phyloP scores from a whole-genome alignment of 2,329 filamentous ascomycete genomes.

The Fusarium pseudograminearum region DNA sequence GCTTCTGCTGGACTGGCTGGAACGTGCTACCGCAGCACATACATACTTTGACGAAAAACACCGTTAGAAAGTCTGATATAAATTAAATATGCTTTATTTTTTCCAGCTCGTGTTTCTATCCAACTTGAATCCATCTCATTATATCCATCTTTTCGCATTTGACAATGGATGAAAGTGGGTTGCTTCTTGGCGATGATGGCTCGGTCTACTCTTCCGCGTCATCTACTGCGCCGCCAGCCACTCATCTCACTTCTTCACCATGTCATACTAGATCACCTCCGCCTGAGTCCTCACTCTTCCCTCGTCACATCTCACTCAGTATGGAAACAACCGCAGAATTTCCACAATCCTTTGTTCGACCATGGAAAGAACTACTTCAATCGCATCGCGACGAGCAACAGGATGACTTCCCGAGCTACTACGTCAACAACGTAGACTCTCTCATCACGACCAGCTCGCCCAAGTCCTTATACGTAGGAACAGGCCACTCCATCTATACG shows the following conservation, averaged over 20 bases:
- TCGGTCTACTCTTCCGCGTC: conserved; percentile 26
- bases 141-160: not conserved
- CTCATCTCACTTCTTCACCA: conserved; percentile 5
- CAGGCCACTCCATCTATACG: conserved; percentile 67
- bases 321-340: conserved; percentile 45
- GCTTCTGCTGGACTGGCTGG: not conserved
- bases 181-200: conserved; percentile 28
- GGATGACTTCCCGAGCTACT: conserved; percentile 63
- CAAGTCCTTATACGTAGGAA: conserved; percentile 66
- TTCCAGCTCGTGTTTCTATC: no score
- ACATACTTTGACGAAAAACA: not conserved
- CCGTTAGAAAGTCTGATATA: not conserved
- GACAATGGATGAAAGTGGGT: conserved; percentile 9
- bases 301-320: not conserved
- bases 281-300: not conserved
- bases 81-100: not conserved
- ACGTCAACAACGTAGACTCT: conserved; percentile 56
- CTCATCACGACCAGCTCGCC: conserved; percentile 64
- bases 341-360: conserved; percentile 54
- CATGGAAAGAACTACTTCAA: conserved; percentile 53
- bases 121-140: not conserved
- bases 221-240: conserved; percentile 29
- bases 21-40: no score
- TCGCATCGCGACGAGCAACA: conserved; percentile 52
- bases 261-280: not conserved